Conservation (phyloP, 164 flowering plant genomes). For the Stephania cephalantha region DNA sequence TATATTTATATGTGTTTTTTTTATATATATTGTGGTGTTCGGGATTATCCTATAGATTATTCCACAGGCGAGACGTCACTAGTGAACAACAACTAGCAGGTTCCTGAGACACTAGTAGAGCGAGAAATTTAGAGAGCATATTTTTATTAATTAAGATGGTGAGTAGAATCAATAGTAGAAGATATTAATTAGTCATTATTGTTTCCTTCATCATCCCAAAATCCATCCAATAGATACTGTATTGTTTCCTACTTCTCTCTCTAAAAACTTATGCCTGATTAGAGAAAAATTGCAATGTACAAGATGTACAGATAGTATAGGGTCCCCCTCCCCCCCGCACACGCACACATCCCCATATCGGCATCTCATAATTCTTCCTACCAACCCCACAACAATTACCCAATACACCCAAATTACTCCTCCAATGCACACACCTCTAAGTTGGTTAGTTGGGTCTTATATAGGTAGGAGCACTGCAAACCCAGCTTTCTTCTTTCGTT, state of each 20-base stretch:
- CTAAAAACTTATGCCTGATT: slow-evolving; percentile 8
- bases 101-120: too few relatives aligned
- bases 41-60: too few relatives aligned
- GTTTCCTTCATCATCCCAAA: background rate
- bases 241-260: background rate
- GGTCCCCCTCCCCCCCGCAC: slow-evolving; percentile 1
- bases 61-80: too few relatives aligned
- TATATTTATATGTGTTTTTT: background rate
- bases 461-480: background rate
- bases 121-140: too few relatives aligned
- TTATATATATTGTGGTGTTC: too few relatives aligned
- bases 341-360: too few relatives aligned
- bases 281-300: slow-evolving; percentile 18
- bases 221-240: background rate
- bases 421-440: background rate
- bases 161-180: slow-evolving; percentile 3
- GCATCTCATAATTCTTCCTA: too few relatives aligned
- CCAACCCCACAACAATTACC: background rate
- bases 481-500: background rate
- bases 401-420: slow-evolving; percentile 4
- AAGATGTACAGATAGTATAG: slow-evolving; percentile 13
- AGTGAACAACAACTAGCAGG: too few relatives aligned
- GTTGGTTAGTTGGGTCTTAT: background rate
- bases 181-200: background rate
- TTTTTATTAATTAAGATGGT: too few relatives aligned